These are phyloP conservation scores for Aechmea fasciata DNA, from an alignment of 176 grass and related monocot species.

Conservation along the genomic window DNA sequence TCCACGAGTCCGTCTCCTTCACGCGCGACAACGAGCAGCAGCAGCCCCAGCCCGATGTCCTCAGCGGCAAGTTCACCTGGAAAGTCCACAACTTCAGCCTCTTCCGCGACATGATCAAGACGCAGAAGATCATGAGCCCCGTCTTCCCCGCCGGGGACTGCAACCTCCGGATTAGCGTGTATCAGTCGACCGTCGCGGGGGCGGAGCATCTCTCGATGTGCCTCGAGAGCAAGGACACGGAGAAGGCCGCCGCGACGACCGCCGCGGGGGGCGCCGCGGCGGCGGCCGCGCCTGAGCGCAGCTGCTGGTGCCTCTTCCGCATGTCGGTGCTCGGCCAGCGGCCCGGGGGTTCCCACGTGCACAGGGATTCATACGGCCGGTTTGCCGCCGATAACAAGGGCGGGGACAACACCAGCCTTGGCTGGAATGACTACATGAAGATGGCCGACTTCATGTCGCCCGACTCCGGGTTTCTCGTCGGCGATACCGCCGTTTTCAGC, in stretches of 20 bases:
- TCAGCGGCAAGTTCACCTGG: slow-evolving; percentile 75
- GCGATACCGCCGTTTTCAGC: slow-evolving; percentile 64
- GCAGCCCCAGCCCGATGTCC: slow-evolving; percentile 8
- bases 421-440: slow-evolving; percentile 86
- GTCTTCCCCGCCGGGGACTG: slow-evolving; percentile 59
- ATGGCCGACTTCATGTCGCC: slow-evolving; percentile 73
- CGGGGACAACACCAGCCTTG: slow-evolving; percentile 67
- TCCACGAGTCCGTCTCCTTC: slow-evolving; percentile 57
- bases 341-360: slow-evolving; percentile 53
- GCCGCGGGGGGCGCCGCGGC: slow-evolving; percentile 13
- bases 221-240: slow-evolving; percentile 80
- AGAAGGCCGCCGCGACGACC: slow-evolving; percentile 18
- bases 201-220: slow-evolving; percentile 79
- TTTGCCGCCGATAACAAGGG: slow-evolving; percentile 44
- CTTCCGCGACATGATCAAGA: slow-evolving; percentile 80
- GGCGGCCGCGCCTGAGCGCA: slow-evolving; percentile 43
- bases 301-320: slow-evolving; percentile 92
- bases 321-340: slow-evolving; percentile 72
- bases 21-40: slow-evolving; percentile 26
- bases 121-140: slow-evolving; percentile 90
- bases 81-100: slow-evolving; percentile 70
- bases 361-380: slow-evolving; percentile 75
- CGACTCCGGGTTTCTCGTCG: slow-evolving; percentile 53
- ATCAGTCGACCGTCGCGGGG: slow-evolving; percentile 61
- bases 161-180: slow-evolving; percentile 77